Base-by-base conservation (phyloP, 2,329 filamentous ascomycete genomes). In the Calonectria hongkongensis region DNA sequence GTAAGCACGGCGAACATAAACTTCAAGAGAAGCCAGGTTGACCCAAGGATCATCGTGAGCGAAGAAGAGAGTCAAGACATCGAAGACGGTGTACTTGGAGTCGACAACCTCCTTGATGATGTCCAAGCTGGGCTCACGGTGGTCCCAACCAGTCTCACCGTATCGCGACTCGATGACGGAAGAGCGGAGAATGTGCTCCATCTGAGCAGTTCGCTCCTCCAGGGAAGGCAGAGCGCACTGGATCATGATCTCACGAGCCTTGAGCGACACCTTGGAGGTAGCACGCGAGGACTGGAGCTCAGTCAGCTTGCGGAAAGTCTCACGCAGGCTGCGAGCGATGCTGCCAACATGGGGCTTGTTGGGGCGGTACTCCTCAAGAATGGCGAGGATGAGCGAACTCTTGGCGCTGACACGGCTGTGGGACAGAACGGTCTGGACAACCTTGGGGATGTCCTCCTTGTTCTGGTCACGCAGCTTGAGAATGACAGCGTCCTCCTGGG, bases 81-180 rank as follows among this genome's bases (percentile, higher is more conserved):
- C 97, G 79, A 98, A 98, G 76, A 99, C 97, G 50, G 96, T 98
- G 88, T 97, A 98, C 87, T 98, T 98, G 68, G 97, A 98, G 85
- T 99, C 97, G 66, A 99, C 95, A 39, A 99, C 96, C 85, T 99
- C 97, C 89, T 98, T 98, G 86, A 99, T 93, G 76, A 98, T 89
- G 27, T 97, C 94, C 67, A 98, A 88, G 85, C 94, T 95, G 60
- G 97, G 97, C 85, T 98, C 94, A 77, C 97, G 91, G 87, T 99
- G 97, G 76, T 98, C 96, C 94, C 95, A 98, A 65, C 96, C 96
- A 73, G 95, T 96, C 89, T 99, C 97, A 72, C 97, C 97, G 81
- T 99, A 99, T 78, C 94, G 93, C n/a, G 96, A 98, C 85, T 99
- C 95, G 9, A 98, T 92, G 27, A 99, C 97, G 0, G 97, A 96